Evolutionary conservation across 805 yeast species (phyloP).

Genomic region (Cyberlindnera veronae): DNA sequence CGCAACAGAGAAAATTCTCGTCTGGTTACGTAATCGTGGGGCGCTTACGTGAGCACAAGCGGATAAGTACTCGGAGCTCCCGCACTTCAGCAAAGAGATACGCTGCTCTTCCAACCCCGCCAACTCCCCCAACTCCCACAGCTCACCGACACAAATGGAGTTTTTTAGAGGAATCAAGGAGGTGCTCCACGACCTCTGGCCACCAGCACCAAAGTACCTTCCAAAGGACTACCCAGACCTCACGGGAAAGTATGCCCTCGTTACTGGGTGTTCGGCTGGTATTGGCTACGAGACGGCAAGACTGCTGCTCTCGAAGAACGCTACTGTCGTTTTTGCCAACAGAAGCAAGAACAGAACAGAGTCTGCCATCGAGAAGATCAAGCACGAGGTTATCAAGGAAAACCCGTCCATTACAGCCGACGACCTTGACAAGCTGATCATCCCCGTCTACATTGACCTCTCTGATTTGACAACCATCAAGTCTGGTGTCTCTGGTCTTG

Average conservation of each 20-base stretch:
- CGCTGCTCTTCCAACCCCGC: neutral
- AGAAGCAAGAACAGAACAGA: constrained; percentile 34
- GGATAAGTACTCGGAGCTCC: neutral
- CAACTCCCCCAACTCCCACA: neutral
- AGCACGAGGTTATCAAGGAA: constrained; percentile 20
- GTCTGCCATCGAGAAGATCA: constrained; percentile 29
- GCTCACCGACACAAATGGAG: neutral
- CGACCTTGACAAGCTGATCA: constrained; percentile 19
- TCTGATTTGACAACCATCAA: constrained; percentile 40
- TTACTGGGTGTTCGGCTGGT: constrained; percentile 36
- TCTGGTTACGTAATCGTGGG: constrained; percentile 4
- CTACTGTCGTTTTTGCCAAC: constrained; percentile 36
- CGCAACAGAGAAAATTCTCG: constrained; percentile 7
- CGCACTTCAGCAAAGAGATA: neutral
- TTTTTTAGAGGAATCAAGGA: constrained; percentile 4
- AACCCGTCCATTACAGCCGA: neutral
- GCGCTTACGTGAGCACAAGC: neutral
- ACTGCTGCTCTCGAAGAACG: constrained; percentile 30
- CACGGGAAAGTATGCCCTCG: constrained; percentile 17
- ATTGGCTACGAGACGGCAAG: constrained; percentile 33
- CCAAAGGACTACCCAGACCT: constrained; percentile 31
- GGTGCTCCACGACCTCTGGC: constrained; percentile 12
- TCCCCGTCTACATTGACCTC: constrained; percentile 31
- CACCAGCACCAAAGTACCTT: constrained; percentile 23
- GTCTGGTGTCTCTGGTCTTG: constrained; percentile 33